Percentiles rank a stretch among this genome's conserved stretches.
Evolutionary conservation across 805 yeast genomes (phyloP).

Genomic region (Blastobotrys attinorum): DNA sequence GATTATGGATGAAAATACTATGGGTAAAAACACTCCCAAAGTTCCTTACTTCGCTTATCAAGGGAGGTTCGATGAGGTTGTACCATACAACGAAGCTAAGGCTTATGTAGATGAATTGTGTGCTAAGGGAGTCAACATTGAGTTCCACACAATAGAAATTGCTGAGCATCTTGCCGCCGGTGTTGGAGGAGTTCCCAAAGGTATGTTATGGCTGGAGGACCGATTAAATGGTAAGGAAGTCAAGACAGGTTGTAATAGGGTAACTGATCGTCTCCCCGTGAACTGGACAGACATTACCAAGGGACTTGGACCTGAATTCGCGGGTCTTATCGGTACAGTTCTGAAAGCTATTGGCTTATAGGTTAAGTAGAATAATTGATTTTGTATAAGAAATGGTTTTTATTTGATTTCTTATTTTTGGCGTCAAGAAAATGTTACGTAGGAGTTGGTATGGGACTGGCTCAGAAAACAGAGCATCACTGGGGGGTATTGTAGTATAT

Average conservation of each 20-base stretch:
- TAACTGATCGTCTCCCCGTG: no score
- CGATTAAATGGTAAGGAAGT: slow-evolving; percentile 14
- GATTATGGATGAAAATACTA: slow-evolving; percentile 15
- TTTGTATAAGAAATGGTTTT: no score
- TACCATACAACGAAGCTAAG: neutral
- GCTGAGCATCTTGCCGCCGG: slow-evolving; percentile 1
- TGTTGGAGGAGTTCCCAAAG: neutral
- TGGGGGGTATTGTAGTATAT: no score
- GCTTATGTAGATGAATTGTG: neutral
- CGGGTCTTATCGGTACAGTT: no score
- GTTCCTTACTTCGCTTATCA: slow-evolving; percentile 22
- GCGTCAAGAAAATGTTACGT: no score
- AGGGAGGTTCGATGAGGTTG: slow-evolving; percentile 20
- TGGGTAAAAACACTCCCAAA: slow-evolving; percentile 20
- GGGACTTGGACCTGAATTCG: no score
- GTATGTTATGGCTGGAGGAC: slow-evolving; percentile 2
- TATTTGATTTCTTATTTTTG: no score
- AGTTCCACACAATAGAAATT: neutral
- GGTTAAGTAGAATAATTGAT: slow-evolving; percentile 8
- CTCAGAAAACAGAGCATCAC: no score
- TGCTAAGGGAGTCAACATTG: slow-evolving; percentile 1
- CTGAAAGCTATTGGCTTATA: slow-evolving; percentile 1
- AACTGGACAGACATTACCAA: no score
- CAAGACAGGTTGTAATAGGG: slow-evolving; percentile 12
- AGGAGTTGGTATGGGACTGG: no score